Conservation (phyloP, 2,329 filamentous ascomycete species). For the Macrophomina phaseolina region DNA sequence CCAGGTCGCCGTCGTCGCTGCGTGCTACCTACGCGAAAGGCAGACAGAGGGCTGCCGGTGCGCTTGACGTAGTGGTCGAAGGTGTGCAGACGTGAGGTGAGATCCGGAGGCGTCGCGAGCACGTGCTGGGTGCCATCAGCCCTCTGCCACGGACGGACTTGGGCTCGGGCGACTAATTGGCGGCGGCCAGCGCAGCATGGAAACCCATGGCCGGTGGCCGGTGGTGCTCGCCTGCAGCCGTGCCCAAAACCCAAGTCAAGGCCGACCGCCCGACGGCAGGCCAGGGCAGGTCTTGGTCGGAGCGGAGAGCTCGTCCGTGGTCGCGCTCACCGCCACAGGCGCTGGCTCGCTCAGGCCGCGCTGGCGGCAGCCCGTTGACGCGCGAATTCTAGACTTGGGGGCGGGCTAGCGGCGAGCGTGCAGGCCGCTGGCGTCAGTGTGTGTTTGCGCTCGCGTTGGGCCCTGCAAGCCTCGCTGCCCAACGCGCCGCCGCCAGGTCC, state of each 20-base stretch:
- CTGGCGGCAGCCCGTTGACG: neutral
- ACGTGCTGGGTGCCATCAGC: neutral
- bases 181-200: constrained; percentile 21
- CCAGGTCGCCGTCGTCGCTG: neutral
- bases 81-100: too few species aligned
- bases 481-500: constrained; percentile 19
- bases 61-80: too few species aligned
- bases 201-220: constrained; percentile 1
- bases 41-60: too few species aligned
- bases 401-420: constrained; percentile 22
- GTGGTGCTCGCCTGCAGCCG: constrained; percentile 16
- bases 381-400: constrained; percentile 19
- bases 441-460: constrained; percentile 18
- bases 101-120: neutral
- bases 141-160: neutral
- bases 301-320: neutral
- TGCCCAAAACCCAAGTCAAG: constrained; percentile 18
- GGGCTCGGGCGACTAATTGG: constrained; percentile 21
- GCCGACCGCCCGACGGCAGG: neutral
- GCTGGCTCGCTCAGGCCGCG: constrained; percentile 1
- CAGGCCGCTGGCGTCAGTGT: constrained; percentile 25
- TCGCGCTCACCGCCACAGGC: constrained; percentile 23
- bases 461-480: constrained; percentile 24
- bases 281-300: neutral
- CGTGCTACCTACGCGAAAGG: too few species aligned